These are phyloP conservation scores for Trifolium subterraneum DNA, from an alignment of 306 rosid genomes.

Conservation along the genomic window DNA sequence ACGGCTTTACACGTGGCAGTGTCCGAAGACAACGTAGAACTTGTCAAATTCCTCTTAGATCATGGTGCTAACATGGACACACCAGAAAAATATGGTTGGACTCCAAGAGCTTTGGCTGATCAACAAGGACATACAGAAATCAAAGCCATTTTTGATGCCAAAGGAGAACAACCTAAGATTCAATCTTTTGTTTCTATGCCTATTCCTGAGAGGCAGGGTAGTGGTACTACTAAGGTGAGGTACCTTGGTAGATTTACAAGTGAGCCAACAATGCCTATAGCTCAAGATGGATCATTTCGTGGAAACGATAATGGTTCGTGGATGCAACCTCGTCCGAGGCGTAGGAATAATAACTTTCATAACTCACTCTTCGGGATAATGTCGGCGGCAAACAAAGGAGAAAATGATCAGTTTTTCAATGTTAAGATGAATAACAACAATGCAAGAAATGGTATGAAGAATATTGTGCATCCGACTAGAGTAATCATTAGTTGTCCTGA, in stretches of 20 bases:
- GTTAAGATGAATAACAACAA: slow-evolving; percentile 14
- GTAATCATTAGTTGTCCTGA: slow-evolving; percentile 78
- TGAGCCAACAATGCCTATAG: slow-evolving; percentile 69
- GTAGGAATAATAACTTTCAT: slow-evolving; percentile 65
- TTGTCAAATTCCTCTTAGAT: slow-evolving; percentile 67
- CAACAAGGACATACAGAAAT: slow-evolving; percentile 83
- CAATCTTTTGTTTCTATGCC: slow-evolving; percentile 48
- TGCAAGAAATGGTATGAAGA: slow-evolving; percentile 38
- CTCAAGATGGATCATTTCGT: slow-evolving; percentile 51
- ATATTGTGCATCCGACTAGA: slow-evolving; percentile 45
- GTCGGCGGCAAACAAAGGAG: slow-evolving; percentile 66
- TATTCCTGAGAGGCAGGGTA: slow-evolving; percentile 49
- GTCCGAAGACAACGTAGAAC: slow-evolving; percentile 64
- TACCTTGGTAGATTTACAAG: slow-evolving; percentile 72
- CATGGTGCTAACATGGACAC: slow-evolving; percentile 72
- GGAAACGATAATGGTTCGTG: slow-evolving; percentile 48
- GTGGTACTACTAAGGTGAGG: slow-evolving; percentile 32
- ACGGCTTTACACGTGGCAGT: slow-evolving; percentile 89
- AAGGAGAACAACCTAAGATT: slow-evolving; percentile 47
- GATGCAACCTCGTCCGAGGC: slow-evolving; percentile 63
- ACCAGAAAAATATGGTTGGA: slow-evolving; percentile 70
- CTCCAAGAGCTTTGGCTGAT: slow-evolving; percentile 76
- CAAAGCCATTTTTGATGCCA: slow-evolving; percentile 58
- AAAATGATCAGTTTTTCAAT: slow-evolving; percentile 49
- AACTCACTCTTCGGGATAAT: slow-evolving; percentile 86